These are phyloP conservation scores for Mycena amicta DNA, from an alignment of 768 basidiomycete genomes.

Conservation along the genomic window DNA sequence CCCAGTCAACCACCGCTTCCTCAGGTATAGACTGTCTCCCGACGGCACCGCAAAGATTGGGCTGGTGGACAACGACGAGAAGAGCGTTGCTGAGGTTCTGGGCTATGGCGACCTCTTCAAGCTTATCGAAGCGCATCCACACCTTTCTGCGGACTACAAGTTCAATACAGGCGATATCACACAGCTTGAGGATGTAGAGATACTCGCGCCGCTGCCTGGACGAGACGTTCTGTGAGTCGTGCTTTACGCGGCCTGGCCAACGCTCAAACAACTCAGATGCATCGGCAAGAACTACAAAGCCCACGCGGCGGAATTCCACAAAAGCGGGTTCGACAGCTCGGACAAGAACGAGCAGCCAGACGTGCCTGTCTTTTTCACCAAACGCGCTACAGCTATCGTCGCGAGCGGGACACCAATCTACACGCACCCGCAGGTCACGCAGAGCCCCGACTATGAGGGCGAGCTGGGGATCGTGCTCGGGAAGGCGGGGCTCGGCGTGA, in stretches of 20 bases:
- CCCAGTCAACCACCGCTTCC: constrained; percentile 18
- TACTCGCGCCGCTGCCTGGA: constrained; percentile 22
- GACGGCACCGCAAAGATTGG: constrained; percentile 11
- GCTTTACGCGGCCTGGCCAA: background rate
- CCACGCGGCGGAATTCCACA: constrained; percentile 24
- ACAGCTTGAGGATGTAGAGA: constrained; percentile 6
- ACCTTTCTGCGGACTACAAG: constrained; percentile 11
- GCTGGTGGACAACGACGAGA: constrained; percentile 15
- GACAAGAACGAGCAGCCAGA: constrained; percentile 23
- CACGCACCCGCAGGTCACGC: constrained; percentile 20
- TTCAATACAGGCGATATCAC: constrained; percentile 13
- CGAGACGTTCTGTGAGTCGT: constrained; percentile 19
- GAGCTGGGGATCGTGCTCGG: constrained; percentile 22
- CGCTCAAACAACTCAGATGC: background rate
- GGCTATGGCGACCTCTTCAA: constrained; percentile 18
- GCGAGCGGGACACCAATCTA: constrained; percentile 16
- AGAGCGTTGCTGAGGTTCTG: constrained; percentile 13
- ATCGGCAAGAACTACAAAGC: constrained; percentile 6
- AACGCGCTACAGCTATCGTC: constrained; percentile 23
- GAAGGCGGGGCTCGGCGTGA: constrained; percentile 14
- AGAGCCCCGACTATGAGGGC: constrained; percentile 23
- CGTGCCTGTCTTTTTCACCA: constrained; percentile 22
- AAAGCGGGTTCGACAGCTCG: constrained; percentile 23
- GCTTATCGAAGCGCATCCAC: constrained; percentile 23
- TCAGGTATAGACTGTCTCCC: constrained; percentile 14